Percentiles rank a stretch among this genome's conserved stretches.
phyloP scores from a whole-genome alignment of 2,329 filamentous ascomycete species.

The Aureobasidium subglaciale region DNA sequence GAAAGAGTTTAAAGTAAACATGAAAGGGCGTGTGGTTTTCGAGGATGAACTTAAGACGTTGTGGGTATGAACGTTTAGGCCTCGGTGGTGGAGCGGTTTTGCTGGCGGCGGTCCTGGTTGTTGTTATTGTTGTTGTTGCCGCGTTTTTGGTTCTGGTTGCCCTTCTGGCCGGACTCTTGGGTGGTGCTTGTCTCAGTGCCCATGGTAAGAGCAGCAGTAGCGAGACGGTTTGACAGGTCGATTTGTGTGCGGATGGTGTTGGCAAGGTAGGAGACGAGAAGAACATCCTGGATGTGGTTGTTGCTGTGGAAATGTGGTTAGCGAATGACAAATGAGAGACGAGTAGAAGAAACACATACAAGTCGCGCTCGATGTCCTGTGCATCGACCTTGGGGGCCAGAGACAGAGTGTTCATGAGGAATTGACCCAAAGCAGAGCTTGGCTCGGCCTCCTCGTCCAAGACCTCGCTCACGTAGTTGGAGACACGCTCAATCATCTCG shows the following conservation, averaged over 20 bases:
- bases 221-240: constrained; percentile 90
- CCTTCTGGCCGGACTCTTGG: constrained; percentile 16
- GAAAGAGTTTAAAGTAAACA: constrained; percentile 10
- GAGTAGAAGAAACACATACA: constrained; percentile 45
- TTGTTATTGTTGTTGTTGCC: constrained; percentile 17
- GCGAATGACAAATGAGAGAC: neutral
- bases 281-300: constrained; percentile 98
- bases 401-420: constrained; percentile 86
- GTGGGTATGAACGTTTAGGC: constrained; percentile 9
- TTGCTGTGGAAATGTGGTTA: constrained; percentile 51
- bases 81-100: constrained; percentile 17
- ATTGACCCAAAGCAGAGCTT: constrained; percentile 87
- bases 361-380: constrained; percentile 87
- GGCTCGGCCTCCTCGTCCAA: constrained; percentile 89
- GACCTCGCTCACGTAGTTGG: constrained; percentile 85
- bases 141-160: constrained; percentile 18
- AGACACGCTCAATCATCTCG: constrained; percentile 82
- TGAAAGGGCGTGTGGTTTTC: neutral
- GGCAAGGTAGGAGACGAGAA: constrained; percentile 95
- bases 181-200: constrained; percentile 29
- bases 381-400: constrained; percentile 91
- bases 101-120: constrained; percentile 17
- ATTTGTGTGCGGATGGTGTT: constrained; percentile 99
- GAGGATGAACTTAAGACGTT: constrained; percentile 1
- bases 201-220: constrained; percentile 52